Evolutionary conservation across 2,329 filamentous ascomycete genomes (phyloP), one percentile per base, ranked within the genome.

Genomic region (Trichoderma sp.): DNA sequence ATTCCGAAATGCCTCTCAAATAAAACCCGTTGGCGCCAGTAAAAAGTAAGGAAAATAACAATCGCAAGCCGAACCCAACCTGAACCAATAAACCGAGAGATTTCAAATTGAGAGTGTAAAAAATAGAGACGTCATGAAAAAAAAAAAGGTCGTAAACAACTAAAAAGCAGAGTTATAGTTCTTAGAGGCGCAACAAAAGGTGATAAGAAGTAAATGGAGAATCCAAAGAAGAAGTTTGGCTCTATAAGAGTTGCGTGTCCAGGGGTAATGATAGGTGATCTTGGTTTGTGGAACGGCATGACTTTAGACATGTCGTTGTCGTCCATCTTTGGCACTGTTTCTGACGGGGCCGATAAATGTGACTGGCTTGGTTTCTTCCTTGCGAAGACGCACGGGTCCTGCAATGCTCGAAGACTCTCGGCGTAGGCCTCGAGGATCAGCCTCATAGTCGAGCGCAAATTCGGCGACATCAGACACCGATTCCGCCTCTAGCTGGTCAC

Each of bases 381-480:
- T 87, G 71, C 85, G 83, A 33, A 87, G 79, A 69, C 84, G 83
- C 68, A 86, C 81, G 11, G 83, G 79, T 31, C 81, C 81, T 11
- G 80, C 75, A 52, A 85, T 81, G 21, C 81, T 80, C 14, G 80
- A 81, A 33, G 79, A 81, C 56, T 79, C 81, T 31, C 83, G 83
- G 43, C 83, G 80, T 19, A 86, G 76, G n/a, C 80, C 74, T 33
- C 83, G 80, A 29, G 82, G 72, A 47, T 86, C 82, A 70, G 85
- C 81, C 55, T 87, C 87, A 68, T 89, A 87, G 58, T 89, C 88
- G 24, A 89, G 81, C 33, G 85, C 85, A 68, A 90, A 88, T 74
- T 90, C 88, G 33, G 87, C 85, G 49, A 89, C 84, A 73, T 89
- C 87, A 13, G 86, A 86, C 29, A 87, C 83, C 4, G 85, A 84